phyloP scores from a whole-genome alignment of 1,284 basidiomycete genomes.

The Ustilago bromivora region DNA sequence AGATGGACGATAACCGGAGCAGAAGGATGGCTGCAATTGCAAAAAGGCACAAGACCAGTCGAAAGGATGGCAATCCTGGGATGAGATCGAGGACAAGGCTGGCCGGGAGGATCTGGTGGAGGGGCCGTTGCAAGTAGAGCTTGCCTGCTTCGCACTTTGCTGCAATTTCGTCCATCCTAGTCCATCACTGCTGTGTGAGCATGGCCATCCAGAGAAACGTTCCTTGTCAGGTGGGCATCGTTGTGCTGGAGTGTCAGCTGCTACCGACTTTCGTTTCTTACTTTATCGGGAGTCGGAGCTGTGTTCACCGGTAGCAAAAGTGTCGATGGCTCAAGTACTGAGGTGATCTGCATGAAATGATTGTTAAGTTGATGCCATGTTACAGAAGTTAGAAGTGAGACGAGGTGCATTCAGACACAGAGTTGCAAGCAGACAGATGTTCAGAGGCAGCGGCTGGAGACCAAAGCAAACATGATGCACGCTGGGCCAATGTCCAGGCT shows the following conservation, averaged over 20 bases:
- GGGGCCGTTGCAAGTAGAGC: conserved; percentile 27
- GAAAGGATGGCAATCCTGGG: conserved; percentile 34
- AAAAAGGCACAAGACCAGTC: background rate
- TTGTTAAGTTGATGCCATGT: conserved; percentile 10
- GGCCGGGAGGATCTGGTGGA: conserved; percentile 46
- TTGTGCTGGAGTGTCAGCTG: background rate
- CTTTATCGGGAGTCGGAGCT: background rate
- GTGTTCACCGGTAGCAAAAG: background rate
- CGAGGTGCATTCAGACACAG: background rate
- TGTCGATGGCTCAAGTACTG: background rate
- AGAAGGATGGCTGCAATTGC: background rate
- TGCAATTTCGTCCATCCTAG: conserved; percentile 19
- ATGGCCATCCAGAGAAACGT: no score
- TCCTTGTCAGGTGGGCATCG: no score
- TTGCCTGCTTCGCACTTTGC: conserved; percentile 22
- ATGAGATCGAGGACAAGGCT: conserved; percentile 38
- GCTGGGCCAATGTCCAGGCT: conserved; percentile 27
- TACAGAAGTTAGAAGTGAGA: background rate
- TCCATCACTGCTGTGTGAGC: background rate
- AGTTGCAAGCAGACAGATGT: background rate
- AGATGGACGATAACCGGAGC: conserved; percentile 30
- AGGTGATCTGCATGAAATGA: conserved; percentile 1
- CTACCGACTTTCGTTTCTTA: background rate
- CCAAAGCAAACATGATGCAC: conserved; percentile 6
- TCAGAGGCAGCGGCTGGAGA: background rate